Evolutionary conservation across 2,329 filamentous ascomycete genomes (phyloP), one percentile per base, ranked within the genome.

Genomic region (Epichloe scottii): DNA sequence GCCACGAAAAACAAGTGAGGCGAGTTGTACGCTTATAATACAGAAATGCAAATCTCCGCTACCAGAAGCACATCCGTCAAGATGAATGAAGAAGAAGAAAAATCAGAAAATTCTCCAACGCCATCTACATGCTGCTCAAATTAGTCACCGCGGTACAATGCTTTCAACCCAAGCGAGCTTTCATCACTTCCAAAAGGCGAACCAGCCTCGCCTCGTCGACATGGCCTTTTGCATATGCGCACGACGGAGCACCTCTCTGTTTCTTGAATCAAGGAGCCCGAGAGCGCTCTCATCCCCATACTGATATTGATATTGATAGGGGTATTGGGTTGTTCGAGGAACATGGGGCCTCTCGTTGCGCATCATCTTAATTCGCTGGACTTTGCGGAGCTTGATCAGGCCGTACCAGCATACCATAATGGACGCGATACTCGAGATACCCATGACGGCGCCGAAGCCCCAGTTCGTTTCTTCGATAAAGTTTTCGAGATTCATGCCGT

Each of bases 401-500:
- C 93, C 90, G 67, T 91, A 95, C 60, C 80, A 78, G 70, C 87
- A 91, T 48, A 95, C 87, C 8, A 90, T 59, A 50, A 84, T 77
- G 14, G 87, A 88, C 65, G 90, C 82, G 51, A 84, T 60, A 51
- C 84, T 77, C 52, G 87, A 94, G 54, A 79, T 72, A 17, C 72
- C 74, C 2, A 85, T 88, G 54, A 98, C 83, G 50, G 79, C 79
- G 45, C 76, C 77, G 66, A 98, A 97, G 11, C 91, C 93, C 67
- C 88, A 79, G 67, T 88, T 80, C 1, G 87, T 90, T 65, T 97
- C 91, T 71, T 98, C 93, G 60, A 97, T 89, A 68, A 96, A 97
- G 69, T 97, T 97, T 65, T 96, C 94, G 57, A 98, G 74, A 71
- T 98, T 98, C 90, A 97, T 97, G 60, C 93, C 93, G 75, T 97